Percentiles rank a stretch among this genome's conserved stretches.
phyloP scores from a whole-genome alignment of 345 rosid genomes.

The Kernera saxatilis region DNA sequence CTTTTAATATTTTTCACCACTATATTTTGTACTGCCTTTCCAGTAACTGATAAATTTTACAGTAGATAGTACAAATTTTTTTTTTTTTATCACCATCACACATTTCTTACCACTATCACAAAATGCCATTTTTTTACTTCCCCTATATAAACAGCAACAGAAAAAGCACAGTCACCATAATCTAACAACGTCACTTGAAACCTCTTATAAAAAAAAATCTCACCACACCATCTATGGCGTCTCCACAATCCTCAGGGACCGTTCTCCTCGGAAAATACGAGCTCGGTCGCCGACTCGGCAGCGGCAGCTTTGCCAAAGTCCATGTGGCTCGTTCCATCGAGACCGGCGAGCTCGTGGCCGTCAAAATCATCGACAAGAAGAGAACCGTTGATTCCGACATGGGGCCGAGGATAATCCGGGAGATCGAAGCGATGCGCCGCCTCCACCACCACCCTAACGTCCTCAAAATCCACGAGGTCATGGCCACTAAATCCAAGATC shows the following conservation, averaged over 20 bases:
- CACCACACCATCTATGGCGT: slow-evolving; percentile 19
- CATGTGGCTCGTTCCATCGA: slow-evolving; percentile 50
- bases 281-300: slow-evolving; percentile 55
- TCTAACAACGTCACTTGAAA: neutral
- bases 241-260: slow-evolving; percentile 1
- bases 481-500: slow-evolving; percentile 81
- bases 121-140: neutral
- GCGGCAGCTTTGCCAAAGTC: slow-evolving; percentile 73
- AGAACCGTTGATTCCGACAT: slow-evolving; percentile 35
- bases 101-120: neutral
- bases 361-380: slow-evolving; percentile 67
- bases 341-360: slow-evolving; percentile 43
- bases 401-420: slow-evolving; percentile 62
- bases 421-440: slow-evolving; percentile 80
- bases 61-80: neutral
- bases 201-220: neutral
- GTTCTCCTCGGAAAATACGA: slow-evolving; percentile 62
- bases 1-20: too few species aligned
- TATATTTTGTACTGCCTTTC: neutral
- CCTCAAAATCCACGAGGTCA: slow-evolving; percentile 73
- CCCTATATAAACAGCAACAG: slow-evolving; percentile 11
- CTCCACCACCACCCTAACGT: slow-evolving; percentile 73
- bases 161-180: neutral
- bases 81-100: neutral
- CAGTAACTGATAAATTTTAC: neutral